Evolutionary conservation across 495 filamentous ascomycete species (phyloP).

Genomic region (Clohesyomyces aquaticus): DNA sequence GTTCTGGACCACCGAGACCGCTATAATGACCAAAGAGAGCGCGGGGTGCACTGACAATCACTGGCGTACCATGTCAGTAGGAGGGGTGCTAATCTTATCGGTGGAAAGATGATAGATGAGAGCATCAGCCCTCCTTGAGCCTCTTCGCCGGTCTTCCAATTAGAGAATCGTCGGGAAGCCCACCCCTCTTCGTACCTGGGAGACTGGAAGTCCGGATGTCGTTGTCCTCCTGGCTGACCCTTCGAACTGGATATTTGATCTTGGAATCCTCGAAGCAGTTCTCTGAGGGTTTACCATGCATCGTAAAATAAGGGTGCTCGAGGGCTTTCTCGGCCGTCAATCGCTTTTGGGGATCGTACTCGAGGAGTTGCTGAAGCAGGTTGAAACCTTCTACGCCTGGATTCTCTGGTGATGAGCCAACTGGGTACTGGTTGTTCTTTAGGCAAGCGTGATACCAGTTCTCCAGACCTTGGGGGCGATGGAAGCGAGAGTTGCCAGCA

Average conservation of each 20-base stretch:
- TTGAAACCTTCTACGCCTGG: conserved; percentile 79
- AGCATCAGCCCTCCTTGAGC: conserved; percentile 59
- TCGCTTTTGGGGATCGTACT: conserved; percentile 90
- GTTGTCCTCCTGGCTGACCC: conserved; percentile 91
- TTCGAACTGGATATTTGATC: conserved; percentile 83
- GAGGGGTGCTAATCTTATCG: neutral
- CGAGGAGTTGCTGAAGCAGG: conserved; percentile 76
- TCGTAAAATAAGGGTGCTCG: conserved; percentile 82
- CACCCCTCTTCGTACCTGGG: conserved; percentile 89
- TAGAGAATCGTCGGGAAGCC: conserved; percentile 80
- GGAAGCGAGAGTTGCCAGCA: conserved; percentile 48
- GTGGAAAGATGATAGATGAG: neutral
- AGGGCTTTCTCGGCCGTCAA: conserved; percentile 84
- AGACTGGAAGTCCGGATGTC: conserved; percentile 87
- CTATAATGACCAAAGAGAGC: too few species aligned
- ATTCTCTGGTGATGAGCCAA: conserved; percentile 53
- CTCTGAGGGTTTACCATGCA: conserved; percentile 60
- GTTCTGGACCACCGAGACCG: too few species aligned
- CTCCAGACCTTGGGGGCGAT: conserved; percentile 58
- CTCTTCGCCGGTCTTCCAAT: conserved; percentile 66
- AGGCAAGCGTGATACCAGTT: conserved; percentile 67
- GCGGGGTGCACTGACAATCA: too few species aligned
- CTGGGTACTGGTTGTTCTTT: conserved; percentile 61
- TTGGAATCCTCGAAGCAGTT: conserved; percentile 92
- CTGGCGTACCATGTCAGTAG: neutral